Evolutionary conservation across 805 yeast genomes (phyloP).

Genomic region (Candida ortonii): DNA sequence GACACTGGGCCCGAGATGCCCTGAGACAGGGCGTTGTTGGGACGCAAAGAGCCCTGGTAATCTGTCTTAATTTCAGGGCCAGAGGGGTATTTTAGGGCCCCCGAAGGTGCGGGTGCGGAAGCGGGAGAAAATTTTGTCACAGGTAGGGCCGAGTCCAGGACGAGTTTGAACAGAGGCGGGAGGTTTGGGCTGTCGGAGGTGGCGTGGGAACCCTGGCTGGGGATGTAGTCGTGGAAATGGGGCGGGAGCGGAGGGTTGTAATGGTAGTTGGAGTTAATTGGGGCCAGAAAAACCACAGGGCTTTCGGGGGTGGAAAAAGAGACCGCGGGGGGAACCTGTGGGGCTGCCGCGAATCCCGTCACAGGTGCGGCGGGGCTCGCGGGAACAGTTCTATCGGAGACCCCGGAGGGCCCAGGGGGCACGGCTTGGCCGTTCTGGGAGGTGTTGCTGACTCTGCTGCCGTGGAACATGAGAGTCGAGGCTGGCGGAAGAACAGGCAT

Average conservation of each 20-base stretch:
- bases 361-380: too few relatives aligned
- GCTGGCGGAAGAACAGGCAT: slow-evolving; percentile 20
- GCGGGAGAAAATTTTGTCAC: slow-evolving; percentile 15
- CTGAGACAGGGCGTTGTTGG: background rate
- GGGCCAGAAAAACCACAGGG: slow-evolving; percentile 19
- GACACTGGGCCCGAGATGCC: too few relatives aligned
- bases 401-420: too few relatives aligned
- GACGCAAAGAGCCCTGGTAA: too few relatives aligned
- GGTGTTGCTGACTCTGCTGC: slow-evolving; percentile 11
- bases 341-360: too few relatives aligned
- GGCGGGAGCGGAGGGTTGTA: slow-evolving; percentile 9
- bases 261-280: slow-evolving; percentile 15
- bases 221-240: slow-evolving; percentile 2
- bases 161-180: slow-evolving; percentile 28
- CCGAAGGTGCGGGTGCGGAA: slow-evolving; percentile 1
- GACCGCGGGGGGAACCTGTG: background rate
- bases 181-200: slow-evolving; percentile 8
- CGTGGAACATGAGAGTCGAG: slow-evolving; percentile 14
- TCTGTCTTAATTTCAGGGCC: too few relatives aligned
- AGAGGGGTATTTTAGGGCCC: too few relatives aligned
- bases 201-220: slow-evolving; percentile 5
- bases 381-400: too few relatives aligned
- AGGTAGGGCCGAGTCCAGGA: slow-evolving; percentile 26
- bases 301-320: background rate
- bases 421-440: slow-evolving; percentile 2